Conservation (phyloP, 225 moss, liverwort and hornwort genomes). For the Neckera pumila region DNA sequence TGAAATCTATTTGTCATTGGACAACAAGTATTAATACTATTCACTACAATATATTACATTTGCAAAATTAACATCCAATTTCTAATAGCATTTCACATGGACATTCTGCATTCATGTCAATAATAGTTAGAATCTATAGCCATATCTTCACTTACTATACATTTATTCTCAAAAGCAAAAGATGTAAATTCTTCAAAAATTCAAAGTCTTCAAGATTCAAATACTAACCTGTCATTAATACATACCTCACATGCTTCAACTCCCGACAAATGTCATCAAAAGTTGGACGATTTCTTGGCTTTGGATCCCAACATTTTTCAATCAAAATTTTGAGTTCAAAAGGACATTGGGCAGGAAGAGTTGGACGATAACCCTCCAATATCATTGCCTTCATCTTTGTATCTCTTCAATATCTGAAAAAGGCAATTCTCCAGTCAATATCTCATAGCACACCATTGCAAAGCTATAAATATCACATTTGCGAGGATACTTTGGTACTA, state of each 20-base stretch:
- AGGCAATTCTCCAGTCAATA: neutral
- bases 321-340: accelerated
- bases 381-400: too few relatives aligned
- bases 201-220: too few relatives aligned
- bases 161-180: neutral
- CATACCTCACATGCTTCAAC: neutral
- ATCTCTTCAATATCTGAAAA: too few relatives aligned
- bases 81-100: accelerated
- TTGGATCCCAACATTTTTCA: neutral
- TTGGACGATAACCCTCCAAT: neutral
- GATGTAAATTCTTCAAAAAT: too few relatives aligned
- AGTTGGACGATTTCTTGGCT: too few relatives aligned
- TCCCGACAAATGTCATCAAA: neutral
- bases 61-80: neutral
- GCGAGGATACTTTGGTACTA: neutral
- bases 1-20: neutral
- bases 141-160: too few relatives aligned
- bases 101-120: neutral
- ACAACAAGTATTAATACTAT: too few relatives aligned
- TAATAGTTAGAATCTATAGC: neutral
- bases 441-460: neutral
- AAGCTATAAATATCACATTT: neutral
- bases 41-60: neutral
- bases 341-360: neutral
- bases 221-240: neutral